Base-by-base conservation (phyloP, 23 red algal genomes). In the Gracilaria gracilis region DNA sequence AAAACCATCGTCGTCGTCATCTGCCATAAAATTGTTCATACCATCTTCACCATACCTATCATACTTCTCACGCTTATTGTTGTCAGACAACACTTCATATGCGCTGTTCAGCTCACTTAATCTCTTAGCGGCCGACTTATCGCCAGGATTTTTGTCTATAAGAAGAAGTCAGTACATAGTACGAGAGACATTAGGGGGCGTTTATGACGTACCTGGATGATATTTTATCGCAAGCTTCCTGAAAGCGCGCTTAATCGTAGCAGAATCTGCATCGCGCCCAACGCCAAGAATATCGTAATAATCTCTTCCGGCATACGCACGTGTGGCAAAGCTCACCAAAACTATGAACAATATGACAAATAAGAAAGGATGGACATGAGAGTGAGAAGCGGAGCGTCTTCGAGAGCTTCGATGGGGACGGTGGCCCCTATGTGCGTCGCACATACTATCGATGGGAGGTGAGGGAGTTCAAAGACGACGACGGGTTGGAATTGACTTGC, bases 241-340 rank as follows among this genome's bases (percentile, higher is more conserved):
- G 51, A 93, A 97, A n/a, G 94, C 96, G 9, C 96, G 87, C 76
- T 98, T 98, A 0, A 98, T 98, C 15, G 88, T 88, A 14, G 93
- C 15, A 57, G 87, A 93, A 74, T 95, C 96, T 53, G 96, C 96
- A 59, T 93, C 84, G 21, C 93, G 88, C 8, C 89, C 58, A 46
- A 98, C 96, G 83, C 96, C 96, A 15, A 98, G 93, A 44, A 98
- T 82, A n/a, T 93, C 93, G 67, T 98, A 98, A 40, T 92, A 93
- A 49, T 98, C 93, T 20, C 82, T 71, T 12, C 84, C 84, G 8
- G 87, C 87, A 75, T 57, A 65, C 6, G 57, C 87, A 9, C 32
- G 49, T 17, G 87, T 81, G 8, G 77, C 51, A 59, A 82, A 59
- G 15, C 53, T 38, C 20, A 77, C 49, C 54, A 81, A 8, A 38